Evolutionary conservation across 2,329 filamentous ascomycete genomes (phyloP).

Genomic region (Aspergillus novoparasiticus): DNA sequence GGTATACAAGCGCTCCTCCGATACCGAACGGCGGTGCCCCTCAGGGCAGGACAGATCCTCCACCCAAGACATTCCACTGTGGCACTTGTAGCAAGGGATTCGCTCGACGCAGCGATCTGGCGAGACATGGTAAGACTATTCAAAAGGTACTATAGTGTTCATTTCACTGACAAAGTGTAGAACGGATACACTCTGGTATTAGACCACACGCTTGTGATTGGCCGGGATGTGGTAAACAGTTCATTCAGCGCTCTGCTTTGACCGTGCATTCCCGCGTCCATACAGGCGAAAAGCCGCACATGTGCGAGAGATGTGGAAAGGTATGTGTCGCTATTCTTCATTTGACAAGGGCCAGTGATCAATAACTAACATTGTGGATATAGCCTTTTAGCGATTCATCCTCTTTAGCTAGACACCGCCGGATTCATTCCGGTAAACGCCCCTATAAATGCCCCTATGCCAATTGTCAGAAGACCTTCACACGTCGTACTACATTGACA

Average conservation of each 20-base stretch:
- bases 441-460: conserved; percentile 98
- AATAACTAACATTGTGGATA: conserved; percentile 9
- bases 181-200: conserved; percentile 91
- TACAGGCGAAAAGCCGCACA: conserved; percentile 97
- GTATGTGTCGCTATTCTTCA: conserved; percentile 52
- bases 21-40: conserved; percentile 46
- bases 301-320: conserved; percentile 96
- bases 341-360: no score
- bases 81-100: conserved; percentile 89
- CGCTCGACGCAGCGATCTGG: conserved; percentile 88
- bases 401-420: conserved; percentile 86
- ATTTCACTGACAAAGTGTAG: conserved; percentile 48
- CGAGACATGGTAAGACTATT: conserved; percentile 76
- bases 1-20: conserved; percentile 50
- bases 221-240: conserved; percentile 87
- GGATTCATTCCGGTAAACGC: conserved; percentile 92
- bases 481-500: conserved; percentile 89
- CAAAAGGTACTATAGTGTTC: neutral
- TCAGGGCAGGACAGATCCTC: conserved; percentile 50
- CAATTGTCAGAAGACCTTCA: conserved; percentile 98
- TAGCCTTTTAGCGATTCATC: conserved; percentile 96
- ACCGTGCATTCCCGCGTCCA: conserved; percentile 95
- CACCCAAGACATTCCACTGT: conserved; percentile 81
- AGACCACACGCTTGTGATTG: conserved; percentile 91
- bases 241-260: conserved; percentile 93